These are phyloP conservation scores for Pelargonium nanum DNA, from an alignment of 345 rosid species.

Conservation along the genomic window DNA sequence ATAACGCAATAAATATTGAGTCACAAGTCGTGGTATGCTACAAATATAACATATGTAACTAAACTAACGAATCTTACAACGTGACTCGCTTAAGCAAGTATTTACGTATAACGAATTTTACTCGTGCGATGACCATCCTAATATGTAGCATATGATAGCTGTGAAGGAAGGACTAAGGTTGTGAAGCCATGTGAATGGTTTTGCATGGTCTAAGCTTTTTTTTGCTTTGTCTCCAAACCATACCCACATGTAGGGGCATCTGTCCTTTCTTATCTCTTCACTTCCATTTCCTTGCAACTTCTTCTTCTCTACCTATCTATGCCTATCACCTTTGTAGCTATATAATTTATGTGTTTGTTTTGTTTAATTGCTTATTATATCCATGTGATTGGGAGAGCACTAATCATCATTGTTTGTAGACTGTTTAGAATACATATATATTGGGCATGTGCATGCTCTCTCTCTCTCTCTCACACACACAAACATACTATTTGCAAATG, in stretches of 20 bases:
- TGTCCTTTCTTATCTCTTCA: slow-evolving; percentile 12
- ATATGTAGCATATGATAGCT: background rate
- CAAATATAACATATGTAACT: too few species aligned
- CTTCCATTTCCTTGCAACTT: slow-evolving; percentile 8
- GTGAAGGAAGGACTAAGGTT: slow-evolving; percentile 12
- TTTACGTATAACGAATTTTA: background rate
- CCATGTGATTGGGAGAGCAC: background rate
- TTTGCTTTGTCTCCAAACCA: slow-evolving; percentile 42
- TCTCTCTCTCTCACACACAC: too few species aligned
- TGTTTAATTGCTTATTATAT: too few species aligned
- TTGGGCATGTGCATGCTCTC: too few species aligned
- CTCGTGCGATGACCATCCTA: background rate
- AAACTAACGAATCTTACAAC: too few species aligned
- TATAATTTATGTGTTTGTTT: too few species aligned
- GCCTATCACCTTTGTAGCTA: background rate
- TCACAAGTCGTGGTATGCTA: too few species aligned
- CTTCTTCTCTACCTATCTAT: background rate
- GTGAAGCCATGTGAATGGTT: slow-evolving; percentile 47
- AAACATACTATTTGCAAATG: too few species aligned
- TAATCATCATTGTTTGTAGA: background rate
- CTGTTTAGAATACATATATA: background rate
- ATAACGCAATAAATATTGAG: too few species aligned
- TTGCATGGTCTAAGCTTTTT: slow-evolving; percentile 15
- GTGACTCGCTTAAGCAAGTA: too few species aligned
- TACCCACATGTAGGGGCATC: slow-evolving; percentile 48